Evolutionary conservation across 306 rosid species (phyloP).

Genomic region (Calophaca sinica): DNA sequence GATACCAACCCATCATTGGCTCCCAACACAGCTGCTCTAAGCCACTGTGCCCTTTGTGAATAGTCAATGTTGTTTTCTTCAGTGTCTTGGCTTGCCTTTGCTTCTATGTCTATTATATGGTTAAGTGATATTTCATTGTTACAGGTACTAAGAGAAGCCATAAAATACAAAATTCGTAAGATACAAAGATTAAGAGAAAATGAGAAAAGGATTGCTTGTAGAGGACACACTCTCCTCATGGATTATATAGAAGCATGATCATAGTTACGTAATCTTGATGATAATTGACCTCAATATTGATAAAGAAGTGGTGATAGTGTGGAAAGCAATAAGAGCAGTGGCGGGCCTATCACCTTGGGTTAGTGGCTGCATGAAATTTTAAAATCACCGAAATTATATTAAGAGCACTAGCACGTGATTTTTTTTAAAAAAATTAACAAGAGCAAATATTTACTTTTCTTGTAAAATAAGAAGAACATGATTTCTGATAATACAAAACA

Average conservation of each 20-base stretch:
- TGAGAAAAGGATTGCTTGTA: slow-evolving; percentile 46
- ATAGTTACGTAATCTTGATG: neutral
- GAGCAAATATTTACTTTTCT: too few relatives aligned
- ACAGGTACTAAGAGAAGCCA: slow-evolving; percentile 46
- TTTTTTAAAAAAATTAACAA: too few relatives aligned
- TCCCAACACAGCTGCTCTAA: slow-evolving; percentile 74
- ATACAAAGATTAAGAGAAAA: slow-evolving; percentile 5
- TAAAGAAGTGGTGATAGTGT: slow-evolving; percentile 33
- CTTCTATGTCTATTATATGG: slow-evolving; percentile 2
- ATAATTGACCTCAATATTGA: slow-evolving; percentile 6
- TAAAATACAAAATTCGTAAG: slow-evolving; percentile 26
- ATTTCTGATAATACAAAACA: too few relatives aligned
- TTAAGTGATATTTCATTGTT: too few relatives aligned
- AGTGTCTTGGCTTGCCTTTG: slow-evolving; percentile 43
- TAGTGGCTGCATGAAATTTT: too few relatives aligned
- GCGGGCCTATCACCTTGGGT: too few relatives aligned
- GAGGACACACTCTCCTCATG: slow-evolving; percentile 50
- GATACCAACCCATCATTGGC: slow-evolving; percentile 78
- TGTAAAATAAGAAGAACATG: too few relatives aligned
- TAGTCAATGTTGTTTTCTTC: slow-evolving; percentile 45
- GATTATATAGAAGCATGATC: slow-evolving; percentile 28
- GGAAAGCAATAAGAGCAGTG: slow-evolving; percentile 49
- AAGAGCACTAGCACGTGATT: too few relatives aligned
- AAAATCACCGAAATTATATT: too few relatives aligned
- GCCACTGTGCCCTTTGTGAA: slow-evolving; percentile 75